phyloP scores from a whole-genome alignment of 2,329 filamentous ascomycete genomes.

The Clonostachys sp. region DNA sequence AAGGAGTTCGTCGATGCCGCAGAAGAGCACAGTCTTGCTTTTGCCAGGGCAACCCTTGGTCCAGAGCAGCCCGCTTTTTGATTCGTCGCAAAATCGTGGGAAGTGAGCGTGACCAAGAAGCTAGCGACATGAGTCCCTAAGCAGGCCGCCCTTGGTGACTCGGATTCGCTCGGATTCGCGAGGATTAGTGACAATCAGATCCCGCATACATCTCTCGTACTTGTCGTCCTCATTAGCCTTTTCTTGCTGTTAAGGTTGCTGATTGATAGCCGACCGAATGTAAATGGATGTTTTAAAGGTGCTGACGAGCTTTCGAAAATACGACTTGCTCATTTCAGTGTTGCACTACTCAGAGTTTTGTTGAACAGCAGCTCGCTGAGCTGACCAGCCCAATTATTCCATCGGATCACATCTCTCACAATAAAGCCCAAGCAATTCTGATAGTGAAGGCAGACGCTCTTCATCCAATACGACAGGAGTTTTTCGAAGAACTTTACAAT shows the following conservation, averaged over 20 bases:
- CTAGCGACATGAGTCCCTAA: constrained; percentile 24
- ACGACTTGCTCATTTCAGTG: constrained; percentile 3
- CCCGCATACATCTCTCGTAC: constrained; percentile 11
- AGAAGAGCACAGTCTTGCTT: constrained; percentile 37
- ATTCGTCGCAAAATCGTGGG: background rate
- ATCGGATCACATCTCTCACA: constrained; percentile 17
- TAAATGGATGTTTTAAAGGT: background rate
- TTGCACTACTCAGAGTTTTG: constrained; percentile 8
- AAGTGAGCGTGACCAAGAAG: constrained; percentile 20
- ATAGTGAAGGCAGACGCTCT: constrained; percentile 29
- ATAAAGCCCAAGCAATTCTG: constrained; percentile 17
- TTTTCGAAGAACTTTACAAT: constrained; percentile 28
- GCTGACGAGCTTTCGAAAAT: constrained; percentile 6
- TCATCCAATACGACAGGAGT: constrained; percentile 32
- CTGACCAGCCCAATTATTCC: constrained; percentile 25
- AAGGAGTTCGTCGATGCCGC: constrained; percentile 17
- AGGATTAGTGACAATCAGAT: constrained; percentile 19
- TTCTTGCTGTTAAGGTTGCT: constrained; percentile 7
- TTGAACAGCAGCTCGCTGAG: constrained; percentile 9
- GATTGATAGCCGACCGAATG: constrained; percentile 5
- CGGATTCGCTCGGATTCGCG: constrained; percentile 28
- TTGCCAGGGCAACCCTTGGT: constrained; percentile 31
- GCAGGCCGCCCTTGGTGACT: constrained; percentile 22
- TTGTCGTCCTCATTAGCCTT: constrained; percentile 4
- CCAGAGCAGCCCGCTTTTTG: constrained; percentile 21